These are phyloP conservation scores for Globisporangium lucens DNA, from an alignment of 352 stramenopile genomes.

Conservation along the genomic window DNA sequence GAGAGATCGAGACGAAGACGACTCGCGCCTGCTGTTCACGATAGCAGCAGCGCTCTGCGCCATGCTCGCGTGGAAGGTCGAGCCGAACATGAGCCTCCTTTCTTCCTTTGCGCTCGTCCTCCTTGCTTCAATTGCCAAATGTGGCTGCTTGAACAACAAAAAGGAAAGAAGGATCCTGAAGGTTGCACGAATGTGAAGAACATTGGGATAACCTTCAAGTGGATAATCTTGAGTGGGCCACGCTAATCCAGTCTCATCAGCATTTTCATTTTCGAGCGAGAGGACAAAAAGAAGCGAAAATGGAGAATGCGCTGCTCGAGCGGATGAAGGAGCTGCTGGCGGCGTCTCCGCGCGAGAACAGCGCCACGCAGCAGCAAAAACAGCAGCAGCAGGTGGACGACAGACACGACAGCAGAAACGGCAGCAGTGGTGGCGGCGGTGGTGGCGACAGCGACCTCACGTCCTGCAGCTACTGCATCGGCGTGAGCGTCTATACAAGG, in stretches of 20 bases:
- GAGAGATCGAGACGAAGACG: not conserved
- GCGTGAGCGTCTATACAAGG: slow-evolving; percentile 69
- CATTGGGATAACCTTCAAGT: not conserved
- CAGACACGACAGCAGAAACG: not conserved
- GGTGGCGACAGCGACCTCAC: slow-evolving; percentile 4
- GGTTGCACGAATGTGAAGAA: not conserved
- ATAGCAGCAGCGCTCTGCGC: slow-evolving; percentile 1
- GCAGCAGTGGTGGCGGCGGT: not conserved
- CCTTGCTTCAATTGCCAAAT: slow-evolving; percentile 5
- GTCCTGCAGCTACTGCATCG: slow-evolving; percentile 54
- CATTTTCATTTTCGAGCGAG: not conserved
- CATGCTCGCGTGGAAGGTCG: slow-evolving; percentile 5
- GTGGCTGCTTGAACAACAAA: slow-evolving; percentile 1
- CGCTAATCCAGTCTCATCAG: too few relatives aligned
- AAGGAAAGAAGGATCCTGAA: slow-evolving; percentile 6
- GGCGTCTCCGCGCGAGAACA: slow-evolving; percentile 12
- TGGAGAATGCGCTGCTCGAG: slow-evolving; percentile 5
- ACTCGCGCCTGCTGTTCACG: not conserved
- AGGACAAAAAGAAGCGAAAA: not conserved
- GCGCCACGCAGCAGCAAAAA: slow-evolving; percentile 10
- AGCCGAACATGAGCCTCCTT: slow-evolving; percentile 1
- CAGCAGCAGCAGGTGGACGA: not conserved
- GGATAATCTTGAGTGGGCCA: not conserved
- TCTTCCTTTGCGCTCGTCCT: not conserved
- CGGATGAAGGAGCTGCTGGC: slow-evolving; percentile 1